phyloP scores from a whole-genome alignment of 1,284 basidiomycete genomes.

The Rhodotorula sp. region DNA sequence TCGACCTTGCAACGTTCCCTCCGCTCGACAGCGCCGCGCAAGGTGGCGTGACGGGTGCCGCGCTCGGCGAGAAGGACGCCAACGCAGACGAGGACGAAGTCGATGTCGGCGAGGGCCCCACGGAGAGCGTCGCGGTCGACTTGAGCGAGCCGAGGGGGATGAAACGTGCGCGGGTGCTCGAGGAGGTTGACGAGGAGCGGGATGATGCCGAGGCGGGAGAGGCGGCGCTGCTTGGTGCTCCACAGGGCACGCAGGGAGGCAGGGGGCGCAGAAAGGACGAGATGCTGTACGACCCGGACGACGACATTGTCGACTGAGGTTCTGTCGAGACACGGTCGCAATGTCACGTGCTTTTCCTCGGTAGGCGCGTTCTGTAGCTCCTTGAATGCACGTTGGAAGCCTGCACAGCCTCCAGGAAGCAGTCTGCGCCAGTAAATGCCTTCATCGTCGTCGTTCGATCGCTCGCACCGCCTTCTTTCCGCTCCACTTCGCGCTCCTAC shows the following conservation, averaged over 20 bases:
- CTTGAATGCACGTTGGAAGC: no score
- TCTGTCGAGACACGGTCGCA: background rate
- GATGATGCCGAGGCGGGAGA: background rate
- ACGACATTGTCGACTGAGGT: slow-evolving; percentile 23
- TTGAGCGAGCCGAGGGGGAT: background rate
- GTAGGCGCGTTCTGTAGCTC: no score
- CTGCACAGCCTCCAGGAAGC: no score
- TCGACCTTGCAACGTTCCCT: slow-evolving; percentile 42
- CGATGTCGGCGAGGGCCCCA: slow-evolving; percentile 7
- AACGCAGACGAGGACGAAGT: slow-evolving; percentile 44
- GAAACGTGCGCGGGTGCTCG: background rate
- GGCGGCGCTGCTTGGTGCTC: background rate
- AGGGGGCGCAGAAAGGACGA: background rate
- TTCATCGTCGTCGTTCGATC: background rate
- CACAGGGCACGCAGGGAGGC: background rate
- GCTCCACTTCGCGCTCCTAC: no score
- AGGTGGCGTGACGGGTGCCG: slow-evolving; percentile 22
- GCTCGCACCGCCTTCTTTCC: background rate
- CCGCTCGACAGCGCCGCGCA: slow-evolving; percentile 9
- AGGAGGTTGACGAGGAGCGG: slow-evolving; percentile 13
- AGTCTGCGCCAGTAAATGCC: background rate
- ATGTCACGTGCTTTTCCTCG: background rate
- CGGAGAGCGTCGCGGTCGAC: background rate
- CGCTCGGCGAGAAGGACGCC: slow-evolving; percentile 47
- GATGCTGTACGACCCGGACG: slow-evolving; percentile 12